Evolutionary conservation across 1,284 basidiomycete genomes (phyloP), one percentile per base, ranked within the genome.

Genomic region (Pseudozyma sp.): DNA sequence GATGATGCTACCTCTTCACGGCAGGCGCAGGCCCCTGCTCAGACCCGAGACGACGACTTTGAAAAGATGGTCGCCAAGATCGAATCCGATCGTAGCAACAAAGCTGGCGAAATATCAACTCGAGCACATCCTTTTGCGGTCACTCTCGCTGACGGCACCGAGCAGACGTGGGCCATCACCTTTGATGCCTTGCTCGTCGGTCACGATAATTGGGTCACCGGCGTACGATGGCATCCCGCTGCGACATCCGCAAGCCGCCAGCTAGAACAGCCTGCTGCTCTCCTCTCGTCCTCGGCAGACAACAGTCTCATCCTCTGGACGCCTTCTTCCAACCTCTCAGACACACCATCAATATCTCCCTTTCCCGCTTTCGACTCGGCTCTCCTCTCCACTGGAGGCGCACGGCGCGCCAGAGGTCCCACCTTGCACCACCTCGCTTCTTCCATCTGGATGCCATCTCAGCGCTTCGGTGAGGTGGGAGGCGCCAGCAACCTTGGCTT

Each of bases 341-440:
- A 57, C 1, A 19, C 33, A 2, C 7, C 43, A 8, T 34, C 54
- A 3, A 10, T 14, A 14, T 52, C 57, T n/a, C 54, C 67, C 48
- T 70, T 74, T 48, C 45, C 72, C 19, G 39, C 51, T 10, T 67
- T 73, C 31, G 91, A 90, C 55, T 35, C 30, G 11, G 33, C 42
- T 4, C 92, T 93, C 81, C 58, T 78, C 35, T 73, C 75, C 10
- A 54, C 59, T 17, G 57, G 19, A 69, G 80, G 39, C 56, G 63
- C 49, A 11, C 45, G 30, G 33, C 52, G 46, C 40, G 50, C 71
- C 53, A 61, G 44, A 24, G 54, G 67, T 90, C 76, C 65, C 5
- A 66, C 60, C 17, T 55, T 47, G 10, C 53, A 67, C 39, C 64
- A 72, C 13, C 64, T 74, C 34, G 72, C 72, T 24, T 69, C 71